Conservation (phyloP, 2,329 filamentous ascomycete genomes). For the Diaporthe australafricana region DNA sequence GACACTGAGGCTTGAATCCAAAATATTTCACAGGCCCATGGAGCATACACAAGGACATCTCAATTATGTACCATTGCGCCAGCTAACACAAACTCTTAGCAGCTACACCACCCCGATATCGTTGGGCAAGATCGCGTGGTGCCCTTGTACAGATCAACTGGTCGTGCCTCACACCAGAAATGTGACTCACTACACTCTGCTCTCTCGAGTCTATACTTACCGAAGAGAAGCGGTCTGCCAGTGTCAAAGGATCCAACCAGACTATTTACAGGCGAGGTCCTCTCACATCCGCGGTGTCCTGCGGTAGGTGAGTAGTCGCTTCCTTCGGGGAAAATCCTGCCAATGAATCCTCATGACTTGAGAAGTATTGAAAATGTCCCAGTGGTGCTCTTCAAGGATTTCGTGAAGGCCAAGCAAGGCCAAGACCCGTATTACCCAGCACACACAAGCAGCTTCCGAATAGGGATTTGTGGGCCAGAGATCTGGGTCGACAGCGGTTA, state of each 20-base stretch:
- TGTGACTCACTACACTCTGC: neutral
- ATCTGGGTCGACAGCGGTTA: conserved; percentile 3
- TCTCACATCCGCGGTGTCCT: conserved; percentile 1
- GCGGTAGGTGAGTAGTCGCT: neutral
- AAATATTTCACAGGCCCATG: too few species aligned
- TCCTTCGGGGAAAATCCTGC: neutral
- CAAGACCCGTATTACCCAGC: conserved; percentile 3
- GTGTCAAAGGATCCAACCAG: neutral
- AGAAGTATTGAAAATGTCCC: neutral
- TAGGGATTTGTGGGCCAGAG: neutral
- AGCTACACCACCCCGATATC: too few species aligned
- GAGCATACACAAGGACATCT: too few species aligned
- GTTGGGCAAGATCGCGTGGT: too few species aligned
- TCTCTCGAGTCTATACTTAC: neutral
- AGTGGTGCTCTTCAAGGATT: neutral
- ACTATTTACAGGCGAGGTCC: neutral
- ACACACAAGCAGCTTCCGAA: conserved; percentile 5
- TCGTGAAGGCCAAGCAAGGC: neutral
- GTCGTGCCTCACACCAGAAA: neutral
- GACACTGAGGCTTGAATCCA: too few species aligned
- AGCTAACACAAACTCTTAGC: too few species aligned
- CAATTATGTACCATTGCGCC: too few species aligned
- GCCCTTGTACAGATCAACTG: neutral
- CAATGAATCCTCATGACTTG: neutral
- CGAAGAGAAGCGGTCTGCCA: neutral